These are phyloP conservation scores for Gossypium davidsonii DNA, from an alignment of 441 rosid genomes.

Conservation along the genomic window DNA sequence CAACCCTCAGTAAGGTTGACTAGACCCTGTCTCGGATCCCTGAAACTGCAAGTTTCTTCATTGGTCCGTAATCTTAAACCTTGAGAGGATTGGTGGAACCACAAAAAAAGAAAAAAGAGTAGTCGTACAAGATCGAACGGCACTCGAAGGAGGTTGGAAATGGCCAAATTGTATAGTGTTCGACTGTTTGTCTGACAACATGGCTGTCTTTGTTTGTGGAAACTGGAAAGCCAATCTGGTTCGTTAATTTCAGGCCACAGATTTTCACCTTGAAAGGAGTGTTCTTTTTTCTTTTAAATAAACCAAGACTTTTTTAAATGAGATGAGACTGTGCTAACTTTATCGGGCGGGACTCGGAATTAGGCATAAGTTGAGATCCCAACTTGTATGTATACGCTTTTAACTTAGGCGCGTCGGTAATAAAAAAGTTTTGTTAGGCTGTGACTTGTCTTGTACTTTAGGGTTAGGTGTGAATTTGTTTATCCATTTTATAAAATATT, in stretches of 20 bases:
- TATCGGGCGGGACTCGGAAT: background rate
- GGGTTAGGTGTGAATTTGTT: background rate
- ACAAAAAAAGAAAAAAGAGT: background rate
- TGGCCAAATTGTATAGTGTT: background rate
- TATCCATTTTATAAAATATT: background rate
- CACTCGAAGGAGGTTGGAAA: background rate
- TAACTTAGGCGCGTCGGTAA: background rate
- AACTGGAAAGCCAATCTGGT: slow-evolving; percentile 10
- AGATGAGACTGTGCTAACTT: background rate
- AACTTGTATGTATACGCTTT: background rate
- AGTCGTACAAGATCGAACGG: background rate
- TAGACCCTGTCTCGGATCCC: slow-evolving; percentile 10
- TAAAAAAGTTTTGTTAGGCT: background rate
- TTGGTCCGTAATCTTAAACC: background rate
- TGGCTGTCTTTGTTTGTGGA: background rate
- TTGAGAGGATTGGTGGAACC: background rate
- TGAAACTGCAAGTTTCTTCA: background rate
- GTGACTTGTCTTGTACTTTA: background rate
- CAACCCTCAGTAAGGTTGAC: background rate
- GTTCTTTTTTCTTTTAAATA: background rate
- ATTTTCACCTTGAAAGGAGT: background rate
- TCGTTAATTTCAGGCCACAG: slow-evolving; percentile 1
- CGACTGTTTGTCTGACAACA: slow-evolving; percentile 12
- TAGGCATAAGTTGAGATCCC: background rate
- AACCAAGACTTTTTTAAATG: background rate